Evolutionary conservation across 1,139 yeast species (phyloP), one percentile per base, ranked within the genome.

Genomic region (Debaryomyces fabryi): DNA sequence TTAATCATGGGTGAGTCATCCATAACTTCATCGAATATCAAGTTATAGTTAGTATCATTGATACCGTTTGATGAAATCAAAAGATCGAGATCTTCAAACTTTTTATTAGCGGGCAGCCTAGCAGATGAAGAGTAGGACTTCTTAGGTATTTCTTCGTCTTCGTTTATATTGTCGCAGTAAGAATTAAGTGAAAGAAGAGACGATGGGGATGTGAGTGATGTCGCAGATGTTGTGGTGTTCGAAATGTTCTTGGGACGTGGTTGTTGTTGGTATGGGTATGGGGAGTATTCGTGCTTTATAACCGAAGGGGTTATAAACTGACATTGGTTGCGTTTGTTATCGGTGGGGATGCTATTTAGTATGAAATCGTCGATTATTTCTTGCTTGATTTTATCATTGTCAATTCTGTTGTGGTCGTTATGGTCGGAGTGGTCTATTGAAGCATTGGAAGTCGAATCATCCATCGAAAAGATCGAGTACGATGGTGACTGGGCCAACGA

Each of bases 291-390:
- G 39, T 51, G 47, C 40, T 55, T 58, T 47, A 61, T 58, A 10
- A 55, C 50, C 4, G 58, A 45, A 3, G 66, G 64, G 3, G 59
- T 53, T 15, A 60, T 52, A 46, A 52, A 62, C 46, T 51, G 53
- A 44, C 45, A 52, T 45, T 50, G 41, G 34, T 24, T 48, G 6
- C 43, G 43, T 25, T 42, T 47, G 46, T 47, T 46, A 16, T 59
- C 64, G 35, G 63, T 70, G 48, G 73, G 73, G 24, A 72, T 70
- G 49, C 71, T 72, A 58, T 72, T 72, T 51, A 72, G 59, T 44
- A 62, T 53, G 53, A 72, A 72, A 53, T 73, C 78, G 49, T 72
- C 74, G 45, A 71, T 71, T 49, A 72, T 72, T 50, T 73, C 76
- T 52, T 72, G 76, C 52, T 73, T 74, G 53, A 72, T 66, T 49